These are phyloP conservation scores for Begonia loranthoides DNA, from an alignment of 306 rosid species.

Conservation along the genomic window DNA sequence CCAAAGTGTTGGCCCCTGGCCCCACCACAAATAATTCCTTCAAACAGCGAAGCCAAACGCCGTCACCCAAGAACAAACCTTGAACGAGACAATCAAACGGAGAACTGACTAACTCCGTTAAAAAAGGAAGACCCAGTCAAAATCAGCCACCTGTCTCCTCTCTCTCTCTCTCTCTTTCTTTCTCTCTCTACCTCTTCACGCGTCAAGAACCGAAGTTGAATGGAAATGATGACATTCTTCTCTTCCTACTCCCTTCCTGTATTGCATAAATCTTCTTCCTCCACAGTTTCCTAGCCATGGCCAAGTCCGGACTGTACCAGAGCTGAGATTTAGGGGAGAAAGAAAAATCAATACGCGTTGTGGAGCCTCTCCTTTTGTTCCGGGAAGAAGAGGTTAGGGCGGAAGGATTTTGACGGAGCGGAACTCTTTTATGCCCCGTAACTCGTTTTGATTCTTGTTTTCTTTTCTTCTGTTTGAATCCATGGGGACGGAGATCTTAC, in stretches of 20 bases:
- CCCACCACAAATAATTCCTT: too few species aligned
- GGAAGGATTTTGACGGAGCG: neutral
- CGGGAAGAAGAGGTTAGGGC: neutral
- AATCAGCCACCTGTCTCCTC: neutral
- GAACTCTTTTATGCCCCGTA: too few species aligned
- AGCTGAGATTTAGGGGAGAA: too few species aligned
- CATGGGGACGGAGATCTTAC: slow-evolving; percentile 77
- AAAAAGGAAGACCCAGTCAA: neutral
- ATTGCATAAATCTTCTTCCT: neutral
- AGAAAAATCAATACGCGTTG: too few species aligned
- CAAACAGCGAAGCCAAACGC: too few species aligned
- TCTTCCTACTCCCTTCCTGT: neutral
- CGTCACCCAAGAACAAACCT: too few species aligned
- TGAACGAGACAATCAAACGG: slow-evolving; percentile 6
- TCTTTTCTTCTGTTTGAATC: neutral
- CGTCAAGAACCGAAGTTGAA: neutral
- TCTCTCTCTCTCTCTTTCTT: neutral
- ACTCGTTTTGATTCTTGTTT: neutral
- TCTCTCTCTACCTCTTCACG: neutral
- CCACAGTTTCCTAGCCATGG: neutral
- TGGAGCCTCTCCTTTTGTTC: neutral
- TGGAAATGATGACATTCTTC: neutral
- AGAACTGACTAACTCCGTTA: slow-evolving; percentile 14
- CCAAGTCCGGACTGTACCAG: neutral
- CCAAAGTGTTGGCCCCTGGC: too few species aligned